Evolutionary conservation across 495 filamentous ascomycete genomes (phyloP), one percentile per base, ranked within the genome.

Genomic region (Geopyxis carbonaria): DNA sequence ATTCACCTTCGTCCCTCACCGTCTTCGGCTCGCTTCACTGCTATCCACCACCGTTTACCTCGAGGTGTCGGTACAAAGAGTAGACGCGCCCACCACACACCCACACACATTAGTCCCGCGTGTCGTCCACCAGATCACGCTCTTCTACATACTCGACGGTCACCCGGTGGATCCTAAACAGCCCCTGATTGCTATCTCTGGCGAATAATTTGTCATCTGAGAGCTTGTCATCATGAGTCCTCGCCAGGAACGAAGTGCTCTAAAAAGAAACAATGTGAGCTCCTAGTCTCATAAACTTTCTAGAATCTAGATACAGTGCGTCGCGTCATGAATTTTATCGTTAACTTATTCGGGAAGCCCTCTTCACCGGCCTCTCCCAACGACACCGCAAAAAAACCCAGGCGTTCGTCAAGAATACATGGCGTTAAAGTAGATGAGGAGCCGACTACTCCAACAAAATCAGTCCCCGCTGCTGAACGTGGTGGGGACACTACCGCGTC

Each of bases 331-430:
- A 22, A 22, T 6, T 22, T 36, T 14, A 10, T 36, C 33, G 33
- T 22, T 36, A 36, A 36, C 14, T 10, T 36, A 22, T 36, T 36
- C 19, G 9, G 19, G 14, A 36, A 36, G 33, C 33, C 33, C 7
- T 45, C 43, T n/a, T 63, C 62, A 2, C 46, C 45, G 3, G 56
- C 50, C n/a, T 57, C 54, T 9, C 34, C 36, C 3, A 47, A 54
- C 10, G 31, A 31, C 20, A 52, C 51, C 13, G 3, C 64, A 31
- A 82, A 82, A 65, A 82, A 80, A 48, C 70, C 72, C 23, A 69
- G 78, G 27, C 68, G 76, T 14, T 77, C 74, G 22, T 59, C 70
- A 38, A 68, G 76, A 32, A 48, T 77, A 24, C 64, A 61, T 21
- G 63, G 65, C 6, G n/a, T n/a, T n/a, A 61, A 66, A 24, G 61